These are phyloP conservation scores for Lanmaoa rubissima DNA, from an alignment of 768 basidiomycete genomes.

Conservation along the genomic window DNA sequence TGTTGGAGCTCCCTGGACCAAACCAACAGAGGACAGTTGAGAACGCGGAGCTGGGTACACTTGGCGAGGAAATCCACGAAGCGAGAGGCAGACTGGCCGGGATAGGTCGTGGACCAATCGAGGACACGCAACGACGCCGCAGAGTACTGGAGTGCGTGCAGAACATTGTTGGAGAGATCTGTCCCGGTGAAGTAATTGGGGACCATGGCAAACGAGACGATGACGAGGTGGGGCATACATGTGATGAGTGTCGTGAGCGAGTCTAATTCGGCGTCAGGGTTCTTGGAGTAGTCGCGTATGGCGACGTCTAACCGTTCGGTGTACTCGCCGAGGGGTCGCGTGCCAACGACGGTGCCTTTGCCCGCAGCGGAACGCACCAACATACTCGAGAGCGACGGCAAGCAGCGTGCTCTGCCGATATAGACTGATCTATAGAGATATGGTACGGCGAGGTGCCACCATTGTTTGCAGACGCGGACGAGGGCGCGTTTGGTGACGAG, in stretches of 20 bases:
- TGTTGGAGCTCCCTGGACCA: constrained; percentile 7
- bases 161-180: constrained; percentile 2
- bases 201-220: constrained; percentile 19
- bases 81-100: neutral
- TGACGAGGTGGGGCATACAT: constrained; percentile 17
- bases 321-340: constrained; percentile 20
- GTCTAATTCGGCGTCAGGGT: neutral
- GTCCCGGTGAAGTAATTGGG: neutral
- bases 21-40: constrained; percentile 6
- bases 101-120: constrained; percentile 10
- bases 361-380: constrained; percentile 12
- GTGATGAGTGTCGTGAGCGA: constrained; percentile 12
- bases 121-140: constrained; percentile 22
- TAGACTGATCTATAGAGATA: constrained; percentile 26
- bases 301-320: constrained; percentile 27
- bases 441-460: constrained; percentile 26
- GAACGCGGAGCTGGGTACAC: constrained; percentile 18
- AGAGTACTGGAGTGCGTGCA: constrained; percentile 14
- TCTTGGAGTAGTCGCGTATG: constrained; percentile 14
- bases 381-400: constrained; percentile 18
- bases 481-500: constrained; percentile 27
- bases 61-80: constrained; percentile 5
- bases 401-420: constrained; percentile 15
- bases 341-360: constrained; percentile 7
- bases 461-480: constrained; percentile 30